Percentiles rank a stretch among this genome's conserved stretches.
phyloP scores from a whole-genome alignment of 1,139 yeast species.

The Yamadazyma pseudoaaseri region DNA sequence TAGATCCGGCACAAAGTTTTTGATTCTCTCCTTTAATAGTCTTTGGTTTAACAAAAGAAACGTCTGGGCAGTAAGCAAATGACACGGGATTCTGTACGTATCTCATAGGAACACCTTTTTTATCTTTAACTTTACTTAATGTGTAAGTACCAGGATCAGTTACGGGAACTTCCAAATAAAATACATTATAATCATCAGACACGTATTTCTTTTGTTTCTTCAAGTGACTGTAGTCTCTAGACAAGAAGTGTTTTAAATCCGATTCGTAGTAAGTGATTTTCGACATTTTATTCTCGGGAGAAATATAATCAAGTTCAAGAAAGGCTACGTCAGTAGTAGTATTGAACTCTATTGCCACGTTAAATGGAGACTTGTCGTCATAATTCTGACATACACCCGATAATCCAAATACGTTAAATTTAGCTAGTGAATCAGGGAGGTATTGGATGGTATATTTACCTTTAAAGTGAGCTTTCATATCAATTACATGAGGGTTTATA shows the following conservation, averaged over 20 bases:
- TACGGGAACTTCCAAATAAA: conserved; percentile 59
- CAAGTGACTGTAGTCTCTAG: conserved; percentile 41
- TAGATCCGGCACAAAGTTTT: conserved; percentile 57
- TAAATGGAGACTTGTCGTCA: conserved; percentile 18
- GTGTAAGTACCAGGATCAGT: conserved; percentile 71
- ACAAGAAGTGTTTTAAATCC: conserved; percentile 49
- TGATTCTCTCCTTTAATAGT: conserved; percentile 15
- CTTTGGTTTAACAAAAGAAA: conserved; percentile 43
- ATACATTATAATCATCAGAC: conserved; percentile 30
- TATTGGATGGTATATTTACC: conserved; percentile 86
- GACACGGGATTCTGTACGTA: conserved; percentile 63
- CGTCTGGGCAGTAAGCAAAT: conserved; percentile 78
- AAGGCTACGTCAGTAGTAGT: conserved; percentile 72
- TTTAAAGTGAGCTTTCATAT: conserved; percentile 71
- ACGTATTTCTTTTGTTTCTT: conserved; percentile 20
- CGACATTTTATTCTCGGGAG: conserved; percentile 51
- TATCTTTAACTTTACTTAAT: conserved; percentile 63
- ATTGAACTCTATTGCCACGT: conserved; percentile 77
- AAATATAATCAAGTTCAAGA: conserved; percentile 63
- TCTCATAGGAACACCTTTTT: conserved; percentile 61
- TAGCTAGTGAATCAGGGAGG: conserved; percentile 88
- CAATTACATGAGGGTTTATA: conserved; percentile 43
- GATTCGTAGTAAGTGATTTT: conserved; percentile 55
- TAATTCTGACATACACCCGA: conserved; percentile 57
- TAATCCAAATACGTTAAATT: conserved; percentile 71